Percentiles rank a stretch among this genome's conserved stretches.
These are phyloP conservation scores for Colletotrichum cereale DNA, from an alignment of 2,329 filamentous ascomycete species.

Conservation along the genomic window DNA sequence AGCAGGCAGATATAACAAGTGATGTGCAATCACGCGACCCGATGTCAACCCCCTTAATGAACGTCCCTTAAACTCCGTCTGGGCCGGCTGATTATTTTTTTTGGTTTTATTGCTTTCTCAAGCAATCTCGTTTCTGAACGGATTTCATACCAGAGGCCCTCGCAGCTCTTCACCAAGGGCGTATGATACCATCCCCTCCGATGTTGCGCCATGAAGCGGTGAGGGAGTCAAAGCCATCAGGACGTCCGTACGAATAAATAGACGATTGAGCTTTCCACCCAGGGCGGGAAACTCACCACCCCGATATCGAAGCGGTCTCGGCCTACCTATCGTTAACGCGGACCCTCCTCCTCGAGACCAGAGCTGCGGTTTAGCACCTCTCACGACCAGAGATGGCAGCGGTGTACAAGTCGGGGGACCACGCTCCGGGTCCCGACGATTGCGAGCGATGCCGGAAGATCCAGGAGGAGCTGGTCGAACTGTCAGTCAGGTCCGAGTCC, in stretches of 20 bases:
- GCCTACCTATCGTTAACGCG: neutral
- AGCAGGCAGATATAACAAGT: neutral
- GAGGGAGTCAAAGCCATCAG: conserved; percentile 29
- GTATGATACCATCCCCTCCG: conserved; percentile 39
- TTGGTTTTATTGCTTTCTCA: neutral
- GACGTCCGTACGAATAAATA: conserved; percentile 33
- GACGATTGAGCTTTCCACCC: conserved; percentile 15
- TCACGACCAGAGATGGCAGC: conserved; percentile 5
- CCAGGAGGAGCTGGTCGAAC: conserved; percentile 27
- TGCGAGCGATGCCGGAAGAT: conserved; percentile 40
- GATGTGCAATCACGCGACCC: conserved; percentile 32
- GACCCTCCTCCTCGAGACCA: neutral
- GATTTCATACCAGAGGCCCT: conserved; percentile 5
- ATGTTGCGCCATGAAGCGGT: conserved; percentile 42
- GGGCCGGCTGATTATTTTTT: neutral
- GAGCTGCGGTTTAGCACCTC: neutral
- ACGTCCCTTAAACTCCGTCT: conserved; percentile 13
- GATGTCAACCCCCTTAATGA: conserved; percentile 24
- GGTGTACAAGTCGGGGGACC: conserved; percentile 20
- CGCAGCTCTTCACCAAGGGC: conserved; percentile 8
- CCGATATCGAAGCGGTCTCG: conserved; percentile 5
- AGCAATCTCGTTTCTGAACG: conserved; percentile 25
- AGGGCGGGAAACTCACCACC: neutral
- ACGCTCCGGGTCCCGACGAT: conserved; percentile 15
- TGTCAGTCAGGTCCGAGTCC: conserved; percentile 24